Evolutionary conservation across 139 green algal genomes (phyloP).

Genomic region (Chlorella ohadii): DNA sequence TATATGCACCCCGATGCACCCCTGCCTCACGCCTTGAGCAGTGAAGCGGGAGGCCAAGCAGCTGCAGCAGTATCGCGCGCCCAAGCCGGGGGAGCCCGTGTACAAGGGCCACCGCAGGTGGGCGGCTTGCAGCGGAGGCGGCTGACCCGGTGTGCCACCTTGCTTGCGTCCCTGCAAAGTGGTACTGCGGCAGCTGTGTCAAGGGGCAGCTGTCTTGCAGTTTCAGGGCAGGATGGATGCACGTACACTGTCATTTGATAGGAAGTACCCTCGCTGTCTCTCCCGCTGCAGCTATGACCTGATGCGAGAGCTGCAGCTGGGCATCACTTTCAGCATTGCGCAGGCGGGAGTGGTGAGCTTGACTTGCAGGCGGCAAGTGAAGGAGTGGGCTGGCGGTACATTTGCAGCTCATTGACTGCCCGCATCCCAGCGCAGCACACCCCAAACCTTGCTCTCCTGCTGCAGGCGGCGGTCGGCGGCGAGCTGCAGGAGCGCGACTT

Average conservation of each 20-base stretch:
- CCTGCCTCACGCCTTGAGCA: not conserved
- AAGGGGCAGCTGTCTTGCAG: too few species aligned
- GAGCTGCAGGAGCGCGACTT: not conserved
- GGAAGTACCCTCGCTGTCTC: too few species aligned
- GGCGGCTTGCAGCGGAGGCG: not conserved
- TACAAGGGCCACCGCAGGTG: slow-evolving; percentile 82
- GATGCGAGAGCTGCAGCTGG: slow-evolving; percentile 94
- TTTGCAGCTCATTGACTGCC: too few species aligned
- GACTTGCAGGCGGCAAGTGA: too few species aligned
- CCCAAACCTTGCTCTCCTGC: too few species aligned
- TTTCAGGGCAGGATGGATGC: too few species aligned
- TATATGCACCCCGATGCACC: not conserved
- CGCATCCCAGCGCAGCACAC: too few species aligned
- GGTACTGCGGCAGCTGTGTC: too few species aligned
- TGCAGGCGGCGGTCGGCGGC: not conserved
- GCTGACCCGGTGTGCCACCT: not conserved
- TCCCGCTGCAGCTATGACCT: slow-evolving; percentile 79
- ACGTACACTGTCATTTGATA: too few species aligned
- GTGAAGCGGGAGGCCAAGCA: slow-evolving; percentile 23
- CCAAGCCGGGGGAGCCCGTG: slow-evolving; percentile 59
- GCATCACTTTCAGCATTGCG: slow-evolving; percentile 82
- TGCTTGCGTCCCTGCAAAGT: too few species aligned
- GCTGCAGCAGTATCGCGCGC: slow-evolving; percentile 8
- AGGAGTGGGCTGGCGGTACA: too few species aligned
- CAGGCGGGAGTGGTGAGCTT: slow-evolving; percentile 13